phyloP scores from a whole-genome alignment of 2,329 filamentous ascomycete species.

The Cladophialophora chaetospira region DNA sequence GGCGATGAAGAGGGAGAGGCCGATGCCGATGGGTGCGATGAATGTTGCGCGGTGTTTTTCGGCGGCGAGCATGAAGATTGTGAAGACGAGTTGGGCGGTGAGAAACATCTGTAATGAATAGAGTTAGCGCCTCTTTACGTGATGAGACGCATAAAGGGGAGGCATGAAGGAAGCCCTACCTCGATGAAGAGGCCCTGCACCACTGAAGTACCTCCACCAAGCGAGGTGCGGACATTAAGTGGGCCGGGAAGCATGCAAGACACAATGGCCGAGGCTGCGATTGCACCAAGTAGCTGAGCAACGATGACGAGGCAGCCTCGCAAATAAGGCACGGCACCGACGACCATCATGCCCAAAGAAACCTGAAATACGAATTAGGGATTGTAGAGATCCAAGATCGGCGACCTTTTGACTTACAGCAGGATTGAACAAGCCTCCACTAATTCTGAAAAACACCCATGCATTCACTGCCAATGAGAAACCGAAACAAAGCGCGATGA shows the following conservation, averaged over 20 bases:
- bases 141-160: neutral
- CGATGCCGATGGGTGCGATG: slow-evolving; percentile 71
- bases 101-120: slow-evolving; percentile 57
- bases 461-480: slow-evolving; percentile 54
- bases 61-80: slow-evolving; percentile 68
- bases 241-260: slow-evolving; percentile 59
- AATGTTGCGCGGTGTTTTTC: slow-evolving; percentile 74
- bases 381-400: neutral
- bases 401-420: slow-evolving; percentile 38
- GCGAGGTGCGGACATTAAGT: slow-evolving; percentile 56
- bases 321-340: slow-evolving; percentile 56
- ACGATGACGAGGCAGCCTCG: slow-evolving; percentile 56
- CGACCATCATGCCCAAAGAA: slow-evolving; percentile 60
- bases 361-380: slow-evolving; percentile 35
- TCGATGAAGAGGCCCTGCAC: slow-evolving; percentile 65
- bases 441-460: slow-evolving; percentile 57
- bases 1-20: slow-evolving; percentile 67
- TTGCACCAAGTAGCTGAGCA: slow-evolving; percentile 60
- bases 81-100: slow-evolving; percentile 63
- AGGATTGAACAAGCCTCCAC: slow-evolving; percentile 55
- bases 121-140: neutral
- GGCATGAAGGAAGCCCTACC: neutral
- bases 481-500: slow-evolving; percentile 42
- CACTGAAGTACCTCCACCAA: slow-evolving; percentile 54
- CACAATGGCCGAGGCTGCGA: slow-evolving; percentile 62